Conservation (phyloP, 208 protist genomes). For the Crithidia fasciculata region DNA sequence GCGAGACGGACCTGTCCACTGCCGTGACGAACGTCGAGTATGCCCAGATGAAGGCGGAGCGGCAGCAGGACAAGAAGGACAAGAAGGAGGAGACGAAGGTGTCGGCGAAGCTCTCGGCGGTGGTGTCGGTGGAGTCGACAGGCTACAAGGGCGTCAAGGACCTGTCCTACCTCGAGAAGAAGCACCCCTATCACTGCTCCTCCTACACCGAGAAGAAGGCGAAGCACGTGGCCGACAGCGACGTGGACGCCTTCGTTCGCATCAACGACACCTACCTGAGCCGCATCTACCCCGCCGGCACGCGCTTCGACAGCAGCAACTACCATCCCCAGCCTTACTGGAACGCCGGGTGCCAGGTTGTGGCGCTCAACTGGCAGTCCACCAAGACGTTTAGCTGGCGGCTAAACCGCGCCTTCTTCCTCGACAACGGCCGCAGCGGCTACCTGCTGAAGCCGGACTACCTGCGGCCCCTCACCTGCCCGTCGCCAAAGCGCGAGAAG, state of each 20-base stretch:
- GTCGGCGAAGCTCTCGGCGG: conserved; percentile 45
- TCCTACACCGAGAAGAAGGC: conserved; percentile 71
- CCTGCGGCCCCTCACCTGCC: conserved; percentile 38
- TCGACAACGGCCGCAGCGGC: conserved; percentile 91
- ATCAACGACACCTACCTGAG: conserved; percentile 81
- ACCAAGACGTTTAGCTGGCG: conserved; percentile 58
- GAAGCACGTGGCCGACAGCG: conserved; percentile 42
- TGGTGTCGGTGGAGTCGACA: conserved; percentile 71
- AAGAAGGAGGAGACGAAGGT: conserved; percentile 35
- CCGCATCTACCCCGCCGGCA: conserved; percentile 93
- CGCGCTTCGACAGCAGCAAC: conserved; percentile 92
- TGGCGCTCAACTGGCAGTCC: conserved; percentile 94
- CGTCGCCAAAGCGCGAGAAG: conserved; percentile 6
- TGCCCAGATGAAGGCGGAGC: conserved; percentile 15
- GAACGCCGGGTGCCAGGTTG: conserved; percentile 86
- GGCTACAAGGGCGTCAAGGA: conserved; percentile 67
- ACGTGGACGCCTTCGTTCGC: conserved; percentile 37
- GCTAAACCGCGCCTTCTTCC: conserved; percentile 91
- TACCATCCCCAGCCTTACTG: conserved; percentile 87
- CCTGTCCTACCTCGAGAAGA: conserved; percentile 53
- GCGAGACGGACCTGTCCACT: conserved; percentile 16
- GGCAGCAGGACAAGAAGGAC: conserved; percentile 25
- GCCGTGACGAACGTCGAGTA: conserved; percentile 34
- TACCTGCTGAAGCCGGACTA: conserved; percentile 94
- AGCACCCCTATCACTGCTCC: conserved; percentile 69